Base-by-base conservation (phyloP, 2,329 filamentous ascomycete genomes). In the Pseudogymnoascus sp. region DNA sequence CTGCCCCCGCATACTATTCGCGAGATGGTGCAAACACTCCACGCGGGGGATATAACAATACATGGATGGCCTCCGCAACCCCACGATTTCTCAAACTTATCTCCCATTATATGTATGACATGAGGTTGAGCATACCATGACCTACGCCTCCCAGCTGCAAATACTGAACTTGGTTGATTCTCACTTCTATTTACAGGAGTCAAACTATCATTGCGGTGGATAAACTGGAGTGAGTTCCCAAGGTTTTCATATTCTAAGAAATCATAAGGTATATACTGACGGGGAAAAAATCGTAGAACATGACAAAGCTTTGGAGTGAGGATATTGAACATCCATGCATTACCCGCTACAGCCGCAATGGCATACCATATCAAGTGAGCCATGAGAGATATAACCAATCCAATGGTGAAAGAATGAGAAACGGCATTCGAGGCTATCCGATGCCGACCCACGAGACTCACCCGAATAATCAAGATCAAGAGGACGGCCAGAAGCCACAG, bases 351-450 rank as follows among this genome's bases (percentile, higher is more conserved):
- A 67, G 63, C 44, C 56, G 62, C 21, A 64, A 66, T 46, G 69
- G 70, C 5, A 67, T 69, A 38, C 66, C 65, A 23, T 72, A 71
- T 60, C 63, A 69, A 53, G 37, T 72, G 10, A 67, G 64, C 60
- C 70, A 71, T 61, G 70, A 73, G 11, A 67, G 71, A 65, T 69
- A 69, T 10, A 53, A 66, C 18, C 64, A 66, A 59, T 59, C 67
- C 25, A 62, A 61, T 14, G 25, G 59, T 11, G 60, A 59, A 40
- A 66, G 67, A 31, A 64, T 60, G 40, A 50, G 60, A 42, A 61
- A 53, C 34, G 18, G 59, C 16, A 14, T 68, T 60, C 69, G 69
- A 62, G 64, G 44, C 18, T 67, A 66, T 42, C 61, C 66, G 36
- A 59, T 63, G 42, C 64, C 65, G 11, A 42, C 66, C 34, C 65